These are phyloP conservation scores for Ramaria sp. DNA, from an alignment of 768 basidiomycete genomes.

Conservation along the genomic window DNA sequence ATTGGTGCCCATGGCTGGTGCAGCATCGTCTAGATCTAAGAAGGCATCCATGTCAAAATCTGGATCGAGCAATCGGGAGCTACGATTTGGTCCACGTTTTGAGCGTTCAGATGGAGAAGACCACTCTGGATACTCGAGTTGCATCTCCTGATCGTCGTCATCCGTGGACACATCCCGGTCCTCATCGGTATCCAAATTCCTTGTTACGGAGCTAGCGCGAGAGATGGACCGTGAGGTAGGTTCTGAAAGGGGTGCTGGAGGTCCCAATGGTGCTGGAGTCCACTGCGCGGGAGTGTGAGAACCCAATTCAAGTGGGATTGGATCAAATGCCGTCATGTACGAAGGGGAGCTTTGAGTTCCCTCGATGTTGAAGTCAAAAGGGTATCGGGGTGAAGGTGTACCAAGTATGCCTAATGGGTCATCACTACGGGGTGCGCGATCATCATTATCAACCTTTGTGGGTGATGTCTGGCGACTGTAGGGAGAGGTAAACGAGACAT, in stretches of 20 bases:
- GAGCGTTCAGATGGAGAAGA: neutral
- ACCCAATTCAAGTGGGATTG: constrained; percentile 4
- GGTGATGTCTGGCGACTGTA: neutral
- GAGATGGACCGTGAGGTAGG: neutral
- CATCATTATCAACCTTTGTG: neutral
- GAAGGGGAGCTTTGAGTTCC: neutral
- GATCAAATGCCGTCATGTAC: neutral
- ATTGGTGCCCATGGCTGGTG: neutral
- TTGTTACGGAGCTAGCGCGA: neutral
- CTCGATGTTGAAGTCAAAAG: constrained; percentile 5
- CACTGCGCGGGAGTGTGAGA: neutral
- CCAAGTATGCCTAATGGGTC: constrained; percentile 1
- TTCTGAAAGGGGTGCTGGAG: neutral
- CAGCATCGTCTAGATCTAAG: constrained; percentile 6
- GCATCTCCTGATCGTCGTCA: neutral
- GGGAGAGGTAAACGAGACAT: neutral
- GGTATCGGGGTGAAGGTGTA: neutral
- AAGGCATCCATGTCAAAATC: constrained; percentile 9
- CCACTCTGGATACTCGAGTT: neutral
- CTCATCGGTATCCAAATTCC: neutral
- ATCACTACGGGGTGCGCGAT: neutral
- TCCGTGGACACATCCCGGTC: neutral
- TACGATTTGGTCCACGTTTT: neutral
- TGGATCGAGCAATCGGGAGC: neutral
- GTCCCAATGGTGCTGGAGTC: neutral